Base-by-base conservation (phyloP, 257 asterid species). In the Lycium barbarum region DNA sequence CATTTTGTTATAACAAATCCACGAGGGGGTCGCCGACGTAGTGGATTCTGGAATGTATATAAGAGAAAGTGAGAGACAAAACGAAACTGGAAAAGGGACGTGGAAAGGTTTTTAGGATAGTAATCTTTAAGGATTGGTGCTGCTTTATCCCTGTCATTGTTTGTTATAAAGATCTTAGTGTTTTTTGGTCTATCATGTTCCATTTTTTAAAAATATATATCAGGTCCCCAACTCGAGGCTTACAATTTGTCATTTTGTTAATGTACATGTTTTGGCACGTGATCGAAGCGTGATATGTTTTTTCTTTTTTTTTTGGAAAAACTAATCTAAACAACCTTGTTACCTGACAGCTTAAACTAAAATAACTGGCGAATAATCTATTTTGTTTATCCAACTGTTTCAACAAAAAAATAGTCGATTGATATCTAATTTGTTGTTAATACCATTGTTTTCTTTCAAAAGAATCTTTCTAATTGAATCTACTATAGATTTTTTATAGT, bases 71-170 rank as follows among this genome's bases (percentile, higher is more conserved):
- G 62, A 49, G 13, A 51, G 45, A 76, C 63, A 72, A 72, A 72
- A 72, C 18, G 57, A 18, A 72, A 36, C 40, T 26, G 63, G 81
- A 73, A 73, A 73, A 40, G 61, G 20, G 61, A 51, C 63, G 82
- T 76, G 82, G 47, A 76, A 76, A 51, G 63, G 63, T 7, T 5
- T 10, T 18, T n/a, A 45, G 38, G 81, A 73, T 73, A 53, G n/a
- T 76, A 26, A 76, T 53, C 26, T 76, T 5, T 53, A 13, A 51
- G 43, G 33, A 51, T 76, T 22, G 20, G 45, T 76, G 62, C 62
- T 49, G 63, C 26, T 76, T 26, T 76, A 76, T 76, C 63, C 47
- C 81, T 76, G 63, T 76, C 63, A 76, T 11, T 49, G 43, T 74
- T 10, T 20, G 62, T 74, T 49, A 49, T 49, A 74, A 74, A 74